A percentile compares a stretch with the other conserved stretches of the same genome.
Conservation (phyloP, 106 monocot species). For the Vanilla planifolia region DNA sequence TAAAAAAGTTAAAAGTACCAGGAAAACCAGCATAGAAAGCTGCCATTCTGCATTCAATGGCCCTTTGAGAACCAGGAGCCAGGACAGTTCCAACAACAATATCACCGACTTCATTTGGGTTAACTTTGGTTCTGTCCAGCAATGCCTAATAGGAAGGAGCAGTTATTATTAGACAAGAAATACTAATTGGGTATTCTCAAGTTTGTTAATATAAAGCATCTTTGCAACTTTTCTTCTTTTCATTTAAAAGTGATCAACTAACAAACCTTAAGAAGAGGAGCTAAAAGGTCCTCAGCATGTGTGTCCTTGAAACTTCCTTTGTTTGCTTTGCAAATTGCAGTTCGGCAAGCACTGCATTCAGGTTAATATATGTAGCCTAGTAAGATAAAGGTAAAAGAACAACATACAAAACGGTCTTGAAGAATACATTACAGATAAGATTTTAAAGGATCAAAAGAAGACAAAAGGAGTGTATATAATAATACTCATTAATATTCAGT, state of each 20-base stretch:
- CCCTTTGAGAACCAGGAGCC: conserved; percentile 85
- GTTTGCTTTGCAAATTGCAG: conserved; percentile 79
- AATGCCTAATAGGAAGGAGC: conserved; percentile 33
- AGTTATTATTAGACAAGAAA: neutral
- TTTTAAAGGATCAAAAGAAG: neutral
- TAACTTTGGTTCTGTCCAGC: conserved; percentile 63
- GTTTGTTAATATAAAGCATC: neutral
- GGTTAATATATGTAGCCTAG: neutral
- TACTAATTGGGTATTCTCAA: neutral
- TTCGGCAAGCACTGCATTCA: conserved; percentile 62
- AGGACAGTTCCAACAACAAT: conserved; percentile 87
- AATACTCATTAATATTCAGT: too few relatives aligned
- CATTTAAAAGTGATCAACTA: neutral
- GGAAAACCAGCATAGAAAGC: conserved; percentile 95
- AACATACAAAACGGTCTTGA: neutral
- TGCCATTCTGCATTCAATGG: conserved; percentile 78
- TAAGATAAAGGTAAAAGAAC: neutral
- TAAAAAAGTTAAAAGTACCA: conserved; percentile 26
- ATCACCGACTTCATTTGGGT: conserved; percentile 85
- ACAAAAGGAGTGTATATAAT: neutral
- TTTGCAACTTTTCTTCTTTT: neutral
- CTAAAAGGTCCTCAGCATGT: conserved; percentile 65
- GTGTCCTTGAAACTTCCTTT: conserved; percentile 84
- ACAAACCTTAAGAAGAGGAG: conserved; percentile 74
- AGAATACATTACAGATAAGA: neutral